These are phyloP conservation scores for Fistulinella cinereoalba DNA, from an alignment of 1,284 basidiomycete species.

Conservation along the genomic window DNA sequence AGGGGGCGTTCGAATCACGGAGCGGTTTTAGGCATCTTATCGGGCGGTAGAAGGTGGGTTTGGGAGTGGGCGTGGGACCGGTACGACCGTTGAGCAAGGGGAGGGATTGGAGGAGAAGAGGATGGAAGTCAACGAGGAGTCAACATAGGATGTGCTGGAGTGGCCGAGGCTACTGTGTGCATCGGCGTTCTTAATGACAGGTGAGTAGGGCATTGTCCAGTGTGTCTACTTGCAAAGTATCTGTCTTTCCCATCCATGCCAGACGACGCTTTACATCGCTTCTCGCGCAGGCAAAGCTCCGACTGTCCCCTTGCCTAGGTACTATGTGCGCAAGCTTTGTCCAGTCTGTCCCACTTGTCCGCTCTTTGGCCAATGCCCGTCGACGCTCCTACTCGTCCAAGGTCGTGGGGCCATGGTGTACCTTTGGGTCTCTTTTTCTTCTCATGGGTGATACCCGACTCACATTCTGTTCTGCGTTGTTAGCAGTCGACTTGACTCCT, in stretches of 20 bases:
- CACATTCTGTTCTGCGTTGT: constrained; percentile 39
- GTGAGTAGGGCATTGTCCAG: constrained; percentile 3
- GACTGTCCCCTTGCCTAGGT: no score
- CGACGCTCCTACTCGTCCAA: no score
- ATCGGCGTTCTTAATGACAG: constrained; percentile 68
- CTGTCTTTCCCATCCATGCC: constrained; percentile 65
- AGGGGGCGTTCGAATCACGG: constrained; percentile 42
- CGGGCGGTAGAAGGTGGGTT: constrained; percentile 56
- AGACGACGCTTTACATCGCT: constrained; percentile 83
- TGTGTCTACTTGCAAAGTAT: not conserved
- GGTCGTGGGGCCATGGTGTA: no score
- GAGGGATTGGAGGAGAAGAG: constrained; percentile 24
- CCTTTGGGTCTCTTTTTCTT: no score
- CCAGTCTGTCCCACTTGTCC: no score
- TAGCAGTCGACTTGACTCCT: constrained; percentile 73
- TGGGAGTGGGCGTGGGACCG: constrained; percentile 29
- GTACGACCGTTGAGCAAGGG: not conserved
- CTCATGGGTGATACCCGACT: not conserved
- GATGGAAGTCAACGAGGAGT: constrained; percentile 35
- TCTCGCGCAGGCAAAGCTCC: no score
- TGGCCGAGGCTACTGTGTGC: constrained; percentile 69
- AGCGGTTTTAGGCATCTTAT: constrained; percentile 75
- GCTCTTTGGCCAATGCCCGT: no score
- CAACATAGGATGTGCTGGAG: constrained; percentile 61
- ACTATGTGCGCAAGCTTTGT: not conserved